Percentiles rank a stretch among this genome's conserved stretches.
Conservation (phyloP, 208 protist genomes). For the Vickermania ingenoplastis region DNA sequence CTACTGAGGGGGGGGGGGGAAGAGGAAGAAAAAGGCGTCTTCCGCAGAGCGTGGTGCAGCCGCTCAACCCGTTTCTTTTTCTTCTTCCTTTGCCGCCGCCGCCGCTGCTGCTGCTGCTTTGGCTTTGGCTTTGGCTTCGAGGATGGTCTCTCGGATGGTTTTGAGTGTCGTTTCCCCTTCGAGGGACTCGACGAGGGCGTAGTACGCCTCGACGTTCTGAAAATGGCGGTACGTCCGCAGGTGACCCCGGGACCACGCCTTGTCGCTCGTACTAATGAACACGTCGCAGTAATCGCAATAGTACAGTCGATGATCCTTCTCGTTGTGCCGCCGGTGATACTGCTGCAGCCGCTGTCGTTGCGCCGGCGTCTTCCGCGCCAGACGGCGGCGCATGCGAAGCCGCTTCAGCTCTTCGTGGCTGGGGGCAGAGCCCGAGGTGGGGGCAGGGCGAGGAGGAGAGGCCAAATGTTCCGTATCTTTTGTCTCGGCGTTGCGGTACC, state of each 20-base stretch:
- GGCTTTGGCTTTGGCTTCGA: too few species aligned
- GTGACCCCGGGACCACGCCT: constrained; percentile 38
- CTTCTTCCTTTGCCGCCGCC: too few species aligned
- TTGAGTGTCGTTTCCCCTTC: too few species aligned
- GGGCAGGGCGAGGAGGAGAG: background rate
- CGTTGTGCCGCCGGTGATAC: constrained; percentile 74
- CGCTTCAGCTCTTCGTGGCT: constrained; percentile 28
- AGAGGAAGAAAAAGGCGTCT: too few species aligned
- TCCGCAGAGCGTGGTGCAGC: too few species aligned
- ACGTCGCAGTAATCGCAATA: constrained; percentile 87
- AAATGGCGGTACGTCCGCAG: constrained; percentile 47
- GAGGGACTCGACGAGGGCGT: constrained; percentile 32
- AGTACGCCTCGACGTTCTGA: constrained; percentile 58
- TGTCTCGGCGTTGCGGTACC: too few species aligned
- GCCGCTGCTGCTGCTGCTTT: too few species aligned
- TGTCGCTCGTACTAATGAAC: constrained; percentile 48
- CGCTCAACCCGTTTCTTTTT: too few species aligned
- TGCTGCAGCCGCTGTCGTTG: constrained; percentile 45
- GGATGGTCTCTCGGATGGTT: too few species aligned
- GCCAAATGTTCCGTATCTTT: too few species aligned
- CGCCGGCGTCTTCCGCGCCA: constrained; percentile 41
- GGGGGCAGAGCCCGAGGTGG: constrained; percentile 2
- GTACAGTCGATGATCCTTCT: constrained; percentile 56
- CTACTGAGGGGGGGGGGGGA: too few species aligned
- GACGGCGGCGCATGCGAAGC: constrained; percentile 18